Percentiles rank a stretch among this genome's conserved stretches.
Evolutionary conservation across 495 filamentous ascomycete species (phyloP).

Genomic region (Hypoxylon subgilvum): DNA sequence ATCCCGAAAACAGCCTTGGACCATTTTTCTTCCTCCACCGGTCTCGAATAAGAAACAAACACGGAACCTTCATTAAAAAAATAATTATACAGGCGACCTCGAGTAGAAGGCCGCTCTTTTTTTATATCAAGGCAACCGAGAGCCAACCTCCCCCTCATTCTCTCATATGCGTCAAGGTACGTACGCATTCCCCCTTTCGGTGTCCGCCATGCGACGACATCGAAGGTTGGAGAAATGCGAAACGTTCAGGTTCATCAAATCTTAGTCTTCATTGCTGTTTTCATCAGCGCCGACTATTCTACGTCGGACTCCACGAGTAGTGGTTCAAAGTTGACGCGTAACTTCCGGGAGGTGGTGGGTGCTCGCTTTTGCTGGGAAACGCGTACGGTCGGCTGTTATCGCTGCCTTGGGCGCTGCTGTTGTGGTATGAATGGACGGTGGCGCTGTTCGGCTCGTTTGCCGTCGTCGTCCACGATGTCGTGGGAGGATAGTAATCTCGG

Average conservation of each 20-base stretch:
- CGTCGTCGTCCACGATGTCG: slow-evolving; percentile 52
- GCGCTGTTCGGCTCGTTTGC: slow-evolving; percentile 47
- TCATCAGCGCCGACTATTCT: slow-evolving; percentile 6
- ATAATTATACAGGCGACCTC: slow-evolving; percentile 43
- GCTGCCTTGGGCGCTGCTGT: slow-evolving; percentile 29
- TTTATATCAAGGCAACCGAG: slow-evolving; percentile 25
- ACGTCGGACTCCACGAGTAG: slow-evolving; percentile 46
- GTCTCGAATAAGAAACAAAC: slow-evolving; percentile 31
- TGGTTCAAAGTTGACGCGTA: slow-evolving; percentile 44
- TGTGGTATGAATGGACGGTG: slow-evolving; percentile 44
- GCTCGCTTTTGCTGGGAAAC: slow-evolving; percentile 45
- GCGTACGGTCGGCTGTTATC: slow-evolving; percentile 51
- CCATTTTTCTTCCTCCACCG: slow-evolving; percentile 31
- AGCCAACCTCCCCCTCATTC: slow-evolving; percentile 15
- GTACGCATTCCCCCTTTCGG: background rate
- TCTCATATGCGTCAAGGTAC: slow-evolving; percentile 11
- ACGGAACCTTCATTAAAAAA: slow-evolving; percentile 39
- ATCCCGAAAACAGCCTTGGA: slow-evolving; percentile 22
- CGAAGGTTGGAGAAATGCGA: slow-evolving; percentile 15
- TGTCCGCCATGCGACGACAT: too few relatives aligned
- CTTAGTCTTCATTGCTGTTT: background rate
- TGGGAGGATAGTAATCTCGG: slow-evolving; percentile 55
- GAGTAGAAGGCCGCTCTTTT: slow-evolving; percentile 26
- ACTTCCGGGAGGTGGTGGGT: slow-evolving; percentile 37
- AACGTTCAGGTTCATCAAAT: slow-evolving; percentile 7